phyloP scores from a whole-genome alignment of 306 rosid genomes.

The Quercus aquifolioides region DNA sequence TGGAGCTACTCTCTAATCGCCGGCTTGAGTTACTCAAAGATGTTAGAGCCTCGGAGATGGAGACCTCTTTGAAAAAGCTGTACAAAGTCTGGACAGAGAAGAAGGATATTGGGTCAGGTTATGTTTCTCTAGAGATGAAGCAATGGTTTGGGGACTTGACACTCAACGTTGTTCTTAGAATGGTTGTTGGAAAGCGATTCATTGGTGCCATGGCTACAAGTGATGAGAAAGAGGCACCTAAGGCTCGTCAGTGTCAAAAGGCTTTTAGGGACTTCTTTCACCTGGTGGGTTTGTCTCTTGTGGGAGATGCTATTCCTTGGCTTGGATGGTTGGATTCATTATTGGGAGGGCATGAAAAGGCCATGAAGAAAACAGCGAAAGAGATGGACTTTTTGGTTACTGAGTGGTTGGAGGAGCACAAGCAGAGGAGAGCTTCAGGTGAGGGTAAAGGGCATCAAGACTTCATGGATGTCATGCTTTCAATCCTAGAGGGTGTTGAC shows the following conservation, averaged over 20 bases:
- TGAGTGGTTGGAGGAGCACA: constrained; percentile 29
- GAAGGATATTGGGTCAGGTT: not conserved
- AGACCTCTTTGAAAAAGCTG: constrained; percentile 20
- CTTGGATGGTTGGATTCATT: constrained; percentile 33
- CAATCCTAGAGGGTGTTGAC: not conserved
- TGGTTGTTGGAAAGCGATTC: constrained; percentile 32
- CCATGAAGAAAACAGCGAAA: constrained; percentile 30
- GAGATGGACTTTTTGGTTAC: constrained; percentile 18
- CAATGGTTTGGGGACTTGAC: constrained; percentile 36
- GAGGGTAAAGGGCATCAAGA: constrained; percentile 18
- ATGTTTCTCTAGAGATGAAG: constrained; percentile 32
- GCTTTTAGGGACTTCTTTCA: constrained; percentile 16
- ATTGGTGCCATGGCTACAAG: not conserved
- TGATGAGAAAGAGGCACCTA: not conserved
- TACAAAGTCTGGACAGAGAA: constrained; percentile 18
- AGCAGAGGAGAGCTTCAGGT: constrained; percentile 4
- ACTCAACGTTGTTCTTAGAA: constrained; percentile 35
- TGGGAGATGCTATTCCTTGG: constrained; percentile 42
- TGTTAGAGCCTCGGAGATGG: constrained; percentile 26
- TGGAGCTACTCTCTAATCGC: constrained; percentile 39
- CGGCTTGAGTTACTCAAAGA: constrained; percentile 31
- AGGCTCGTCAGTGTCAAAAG: not conserved
- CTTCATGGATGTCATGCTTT: constrained; percentile 45
- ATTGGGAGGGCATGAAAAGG: constrained; percentile 34
- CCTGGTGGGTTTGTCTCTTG: constrained; percentile 21